Percentiles rank a stretch among this genome's conserved stretches.
phyloP scores from a whole-genome alignment of 768 basidiomycete species.

The Lentinus brumalis region DNA sequence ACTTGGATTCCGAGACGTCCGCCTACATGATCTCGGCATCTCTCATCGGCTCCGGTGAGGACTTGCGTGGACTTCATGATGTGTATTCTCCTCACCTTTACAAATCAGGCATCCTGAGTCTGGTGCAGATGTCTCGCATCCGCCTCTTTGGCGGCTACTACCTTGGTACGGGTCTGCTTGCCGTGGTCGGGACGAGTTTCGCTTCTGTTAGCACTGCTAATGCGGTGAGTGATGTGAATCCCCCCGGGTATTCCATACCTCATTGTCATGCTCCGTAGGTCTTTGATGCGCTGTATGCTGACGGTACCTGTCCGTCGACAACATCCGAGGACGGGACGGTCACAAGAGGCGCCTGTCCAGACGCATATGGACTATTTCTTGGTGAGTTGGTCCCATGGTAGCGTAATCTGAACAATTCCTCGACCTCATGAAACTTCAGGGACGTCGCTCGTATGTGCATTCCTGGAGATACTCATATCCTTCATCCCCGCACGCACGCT shows the following conservation, averaged over 20 bases:
- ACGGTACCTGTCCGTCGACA: slow-evolving; percentile 73
- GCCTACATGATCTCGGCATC: slow-evolving; percentile 83
- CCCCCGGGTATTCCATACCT: background rate
- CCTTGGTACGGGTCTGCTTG: slow-evolving; percentile 78
- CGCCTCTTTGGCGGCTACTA: slow-evolving; percentile 63
- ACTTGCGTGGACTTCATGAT: background rate
- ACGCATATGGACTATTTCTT: slow-evolving; percentile 78
- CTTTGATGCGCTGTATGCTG: slow-evolving; percentile 73
- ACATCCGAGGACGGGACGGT: slow-evolving; percentile 59
- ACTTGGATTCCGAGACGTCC: slow-evolving; percentile 56
- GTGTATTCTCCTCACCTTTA: background rate
- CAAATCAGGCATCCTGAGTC: slow-evolving; percentile 62
- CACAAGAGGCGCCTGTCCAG: slow-evolving; percentile 65
- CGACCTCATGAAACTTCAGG: slow-evolving; percentile 39
- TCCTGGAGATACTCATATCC: slow-evolving; percentile 78
- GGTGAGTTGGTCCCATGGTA: slow-evolving; percentile 40
- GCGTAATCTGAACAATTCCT: background rate
- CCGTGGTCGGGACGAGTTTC: slow-evolving; percentile 84
- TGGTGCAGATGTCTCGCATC: slow-evolving; percentile 78
- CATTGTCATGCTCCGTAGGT: slow-evolving; percentile 43
- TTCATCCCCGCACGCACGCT: slow-evolving; percentile 69
- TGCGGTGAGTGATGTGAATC: background rate
- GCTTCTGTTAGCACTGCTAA: slow-evolving; percentile 56
- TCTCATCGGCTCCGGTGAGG: slow-evolving; percentile 74
- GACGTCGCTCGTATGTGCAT: slow-evolving; percentile 74